A percentile compares a stretch with the other conserved stretches of the same genome.
These are phyloP conservation scores for Staphylotrichum longicolle DNA, from an alignment of 495 filamentous ascomycete genomes.

Conservation along the genomic window DNA sequence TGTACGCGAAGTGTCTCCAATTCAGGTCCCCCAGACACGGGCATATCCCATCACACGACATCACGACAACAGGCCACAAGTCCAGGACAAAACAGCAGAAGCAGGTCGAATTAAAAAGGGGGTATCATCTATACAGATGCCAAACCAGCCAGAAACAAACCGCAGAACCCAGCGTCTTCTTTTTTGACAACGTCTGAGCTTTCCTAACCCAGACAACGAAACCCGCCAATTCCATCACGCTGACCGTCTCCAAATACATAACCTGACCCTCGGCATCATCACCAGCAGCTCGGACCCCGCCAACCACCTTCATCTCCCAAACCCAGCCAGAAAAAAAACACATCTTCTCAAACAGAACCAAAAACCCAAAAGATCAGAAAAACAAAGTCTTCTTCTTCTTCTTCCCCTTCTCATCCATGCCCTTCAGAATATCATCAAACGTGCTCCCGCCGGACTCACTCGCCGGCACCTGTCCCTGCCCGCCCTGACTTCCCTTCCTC, in stretches of 20 bases:
- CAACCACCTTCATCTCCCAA: not conserved
- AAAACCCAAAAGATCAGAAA: constrained; percentile 26
- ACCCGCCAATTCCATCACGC: no score
- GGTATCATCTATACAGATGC: constrained; percentile 25
- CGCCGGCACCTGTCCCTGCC: not conserved
- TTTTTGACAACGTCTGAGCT: no score
- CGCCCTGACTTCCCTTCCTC: no score
- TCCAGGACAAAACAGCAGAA: not conserved
- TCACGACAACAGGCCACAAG: not conserved
- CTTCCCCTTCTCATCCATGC: constrained; percentile 41
- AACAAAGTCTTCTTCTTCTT: constrained; percentile 48
- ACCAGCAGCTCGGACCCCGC: no score
- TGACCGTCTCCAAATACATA: no score
- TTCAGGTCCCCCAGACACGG: not conserved
- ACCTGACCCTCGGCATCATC: no score
- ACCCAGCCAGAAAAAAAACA: not conserved
- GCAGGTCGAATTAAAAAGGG: constrained; percentile 5
- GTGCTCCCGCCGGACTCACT: constrained; percentile 46
- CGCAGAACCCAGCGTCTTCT: no score
- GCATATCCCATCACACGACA: no score
- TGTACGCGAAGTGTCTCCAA: not conserved
- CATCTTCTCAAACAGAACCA: not conserved
- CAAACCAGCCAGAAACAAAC: not conserved
- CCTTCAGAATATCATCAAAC: constrained; percentile 65
- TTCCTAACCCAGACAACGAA: no score